Evolutionary conservation across 2,329 filamentous ascomycete species (phyloP).

Genomic region (Colletotrichum echinochloae): DNA sequence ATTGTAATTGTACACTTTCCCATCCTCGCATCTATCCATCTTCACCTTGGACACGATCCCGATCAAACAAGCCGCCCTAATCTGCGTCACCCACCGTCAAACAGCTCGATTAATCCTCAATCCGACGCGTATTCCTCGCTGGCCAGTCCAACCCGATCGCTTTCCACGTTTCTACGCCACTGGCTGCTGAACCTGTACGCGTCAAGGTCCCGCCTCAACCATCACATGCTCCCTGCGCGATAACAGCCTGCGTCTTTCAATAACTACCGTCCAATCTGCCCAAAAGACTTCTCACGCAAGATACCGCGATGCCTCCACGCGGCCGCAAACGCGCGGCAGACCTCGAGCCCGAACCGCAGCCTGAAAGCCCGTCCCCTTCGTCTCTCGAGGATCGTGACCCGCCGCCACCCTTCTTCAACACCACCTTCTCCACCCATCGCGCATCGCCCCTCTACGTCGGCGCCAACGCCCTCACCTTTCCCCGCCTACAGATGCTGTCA

Average conservation of each 20-base stretch:
- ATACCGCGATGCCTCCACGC: slow-evolving; percentile 20
- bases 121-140: background rate
- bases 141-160: background rate
- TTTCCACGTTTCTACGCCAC: background rate
- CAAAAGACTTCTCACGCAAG: background rate
- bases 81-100: background rate
- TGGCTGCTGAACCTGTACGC: background rate
- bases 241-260: background rate
- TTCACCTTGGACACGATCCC: background rate
- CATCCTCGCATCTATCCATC: slow-evolving; percentile 1
- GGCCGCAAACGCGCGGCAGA: slow-evolving; percentile 26
- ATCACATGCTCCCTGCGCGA: background rate
- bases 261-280: background rate
- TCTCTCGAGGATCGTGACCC: slow-evolving; percentile 43
- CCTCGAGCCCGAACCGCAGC: background rate
- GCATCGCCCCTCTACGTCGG: slow-evolving; percentile 66
- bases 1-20: background rate
- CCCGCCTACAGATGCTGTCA: slow-evolving; percentile 58
- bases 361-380: slow-evolving; percentile 6
- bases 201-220: background rate
- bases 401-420: slow-evolving; percentile 65
- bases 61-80: background rate
- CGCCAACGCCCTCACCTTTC: slow-evolving; percentile 50
- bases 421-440: slow-evolving; percentile 68
- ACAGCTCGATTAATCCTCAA: background rate